A percentile compares a stretch with the other conserved stretches of the same genome.
phyloP scores from a whole-genome alignment of 2,329 filamentous ascomycete species.

The Neophaeococcomyces mojaviensis region DNA sequence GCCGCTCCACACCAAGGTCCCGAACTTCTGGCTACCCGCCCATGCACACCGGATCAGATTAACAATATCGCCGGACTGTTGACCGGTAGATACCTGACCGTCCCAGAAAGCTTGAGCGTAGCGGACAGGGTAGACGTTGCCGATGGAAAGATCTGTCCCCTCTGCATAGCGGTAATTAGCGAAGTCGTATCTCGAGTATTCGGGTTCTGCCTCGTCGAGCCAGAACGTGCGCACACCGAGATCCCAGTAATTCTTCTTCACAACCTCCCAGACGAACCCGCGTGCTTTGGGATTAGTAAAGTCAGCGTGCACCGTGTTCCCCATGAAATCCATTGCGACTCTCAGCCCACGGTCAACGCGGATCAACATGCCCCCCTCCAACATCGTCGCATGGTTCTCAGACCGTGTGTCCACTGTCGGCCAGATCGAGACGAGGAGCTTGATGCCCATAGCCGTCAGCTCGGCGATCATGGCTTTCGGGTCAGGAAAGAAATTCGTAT shows the following conservation, averaged over 20 bases:
- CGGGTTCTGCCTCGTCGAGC: constrained; percentile 63
- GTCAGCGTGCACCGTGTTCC: constrained; percentile 55
- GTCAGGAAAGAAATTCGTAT: constrained; percentile 57
- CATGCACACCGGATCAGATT: constrained; percentile 53
- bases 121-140: constrained; percentile 53
- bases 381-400: constrained; percentile 56
- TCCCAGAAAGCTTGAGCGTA: constrained; percentile 56
- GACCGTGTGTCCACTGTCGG: constrained; percentile 55
- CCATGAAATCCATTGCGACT: constrained; percentile 52
- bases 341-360: constrained; percentile 54
- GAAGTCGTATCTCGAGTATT: constrained; percentile 59
- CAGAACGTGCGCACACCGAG: constrained; percentile 59
- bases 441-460: constrained; percentile 50
- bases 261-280: constrained; percentile 52
- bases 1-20: constrained; percentile 59
- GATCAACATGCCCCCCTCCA: constrained; percentile 54
- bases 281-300: constrained; percentile 55
- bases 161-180: constrained; percentile 57
- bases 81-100: constrained; percentile 46
- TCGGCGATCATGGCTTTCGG: constrained; percentile 59
- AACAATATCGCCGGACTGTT: constrained; percentile 44
- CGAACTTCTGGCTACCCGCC: constrained; percentile 56
- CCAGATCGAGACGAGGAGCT: constrained; percentile 65
- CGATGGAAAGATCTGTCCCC: constrained; percentile 48
- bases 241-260: constrained; percentile 53